Percentiles rank a stretch among this genome's conserved stretches.
phyloP scores from a whole-genome alignment of 78 protist genomes.

The Guillardia theta region DNA sequence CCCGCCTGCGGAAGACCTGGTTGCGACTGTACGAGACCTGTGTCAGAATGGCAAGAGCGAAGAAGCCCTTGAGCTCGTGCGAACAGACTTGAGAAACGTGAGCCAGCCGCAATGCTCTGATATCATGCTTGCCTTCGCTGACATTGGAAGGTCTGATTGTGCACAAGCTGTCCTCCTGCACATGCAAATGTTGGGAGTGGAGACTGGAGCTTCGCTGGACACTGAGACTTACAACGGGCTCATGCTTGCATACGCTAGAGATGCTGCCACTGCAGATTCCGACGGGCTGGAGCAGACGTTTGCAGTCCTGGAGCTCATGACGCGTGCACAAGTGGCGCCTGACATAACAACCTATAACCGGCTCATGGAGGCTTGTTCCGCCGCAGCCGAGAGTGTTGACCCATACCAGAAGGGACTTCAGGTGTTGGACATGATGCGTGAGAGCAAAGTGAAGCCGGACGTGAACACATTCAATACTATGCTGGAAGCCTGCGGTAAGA shows the following conservation, averaged over 20 bases:
- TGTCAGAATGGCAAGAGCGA: not conserved
- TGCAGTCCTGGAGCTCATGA: not conserved
- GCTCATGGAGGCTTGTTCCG: slow-evolving; percentile 1
- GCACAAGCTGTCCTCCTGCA: not conserved
- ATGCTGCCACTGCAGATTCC: not conserved
- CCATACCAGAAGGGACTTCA: not conserved
- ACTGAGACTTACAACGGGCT: not conserved
- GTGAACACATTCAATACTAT: not conserved
- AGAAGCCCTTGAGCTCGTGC: not conserved
- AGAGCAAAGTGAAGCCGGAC: not conserved
- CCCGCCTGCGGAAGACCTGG: not conserved
- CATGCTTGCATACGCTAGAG: not conserved
- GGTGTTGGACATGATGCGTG: not conserved
- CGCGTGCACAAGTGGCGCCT: not conserved
- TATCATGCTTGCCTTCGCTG: not conserved
- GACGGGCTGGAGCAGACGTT: not conserved
- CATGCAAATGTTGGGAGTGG: not conserved
- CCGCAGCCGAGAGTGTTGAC: not conserved
- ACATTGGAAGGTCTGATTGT: not conserved
- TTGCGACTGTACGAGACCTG: not conserved
- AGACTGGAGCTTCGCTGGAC: not conserved
- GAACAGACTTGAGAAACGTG: not conserved
- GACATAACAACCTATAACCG: not conserved
- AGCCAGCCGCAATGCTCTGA: not conserved
- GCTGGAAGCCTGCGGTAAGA: not conserved